A percentile compares a stretch with the other conserved stretches of the same genome.
Evolutionary conservation across 495 filamentous ascomycete species (phyloP).

Genomic region (Rusavskia elegans): DNA sequence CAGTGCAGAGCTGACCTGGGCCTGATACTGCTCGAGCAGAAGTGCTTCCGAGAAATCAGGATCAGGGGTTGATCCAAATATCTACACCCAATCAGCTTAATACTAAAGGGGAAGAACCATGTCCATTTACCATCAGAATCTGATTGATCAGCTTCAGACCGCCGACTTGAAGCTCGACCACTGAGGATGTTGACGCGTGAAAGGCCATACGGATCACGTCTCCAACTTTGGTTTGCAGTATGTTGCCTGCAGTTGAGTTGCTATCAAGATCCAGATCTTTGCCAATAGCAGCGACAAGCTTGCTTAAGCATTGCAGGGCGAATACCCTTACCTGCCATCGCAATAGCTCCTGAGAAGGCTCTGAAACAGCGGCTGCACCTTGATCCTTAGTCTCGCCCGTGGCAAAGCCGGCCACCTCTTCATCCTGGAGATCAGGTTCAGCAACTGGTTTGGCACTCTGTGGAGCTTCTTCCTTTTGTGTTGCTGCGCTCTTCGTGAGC

Average conservation of each 20-base stretch:
- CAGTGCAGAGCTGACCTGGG: slow-evolving; percentile 90
- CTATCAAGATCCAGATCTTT: slow-evolving; percentile 56
- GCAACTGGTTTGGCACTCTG: slow-evolving; percentile 33
- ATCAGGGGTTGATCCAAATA: slow-evolving; percentile 92
- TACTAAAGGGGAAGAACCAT: neutral
- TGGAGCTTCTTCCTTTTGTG: slow-evolving; percentile 36
- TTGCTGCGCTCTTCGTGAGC: slow-evolving; percentile 62
- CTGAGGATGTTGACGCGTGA: slow-evolving; percentile 85
- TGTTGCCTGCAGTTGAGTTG: slow-evolving; percentile 52
- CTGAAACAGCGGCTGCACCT: slow-evolving; percentile 40
- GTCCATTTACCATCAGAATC: slow-evolving; percentile 45
- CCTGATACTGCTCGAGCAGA: slow-evolving; percentile 93
- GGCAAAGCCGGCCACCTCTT: slow-evolving; percentile 92
- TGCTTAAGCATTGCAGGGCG: slow-evolving; percentile 79
- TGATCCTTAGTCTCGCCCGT: slow-evolving; percentile 46
- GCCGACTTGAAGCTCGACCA: slow-evolving; percentile 75
- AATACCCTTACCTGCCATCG: slow-evolving; percentile 95
- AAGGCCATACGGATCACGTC: slow-evolving; percentile 97
- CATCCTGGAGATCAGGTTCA: slow-evolving; percentile 70
- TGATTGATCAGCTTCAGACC: slow-evolving; percentile 88
- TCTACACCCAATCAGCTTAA: slow-evolving; percentile 25
- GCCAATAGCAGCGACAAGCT: slow-evolving; percentile 57
- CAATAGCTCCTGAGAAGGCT: slow-evolving; percentile 67
- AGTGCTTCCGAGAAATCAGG: slow-evolving; percentile 93
- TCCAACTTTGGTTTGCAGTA: slow-evolving; percentile 68